Conservation (phyloP, 768 basidiomycete genomes). For the Mrakia gelida region DNA sequence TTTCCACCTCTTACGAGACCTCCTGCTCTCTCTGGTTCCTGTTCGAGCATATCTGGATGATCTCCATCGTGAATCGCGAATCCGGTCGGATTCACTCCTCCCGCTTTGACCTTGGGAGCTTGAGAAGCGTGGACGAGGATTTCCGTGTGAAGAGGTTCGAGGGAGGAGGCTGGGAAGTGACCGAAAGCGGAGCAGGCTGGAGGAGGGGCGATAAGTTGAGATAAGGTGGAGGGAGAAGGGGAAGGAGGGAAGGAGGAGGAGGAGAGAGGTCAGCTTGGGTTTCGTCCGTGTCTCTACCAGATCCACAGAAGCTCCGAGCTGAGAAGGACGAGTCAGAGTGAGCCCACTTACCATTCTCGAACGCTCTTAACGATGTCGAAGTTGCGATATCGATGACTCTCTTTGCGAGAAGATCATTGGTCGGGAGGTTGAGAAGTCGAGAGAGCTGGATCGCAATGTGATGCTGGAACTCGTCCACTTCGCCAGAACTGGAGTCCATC, state of each 20-base stretch:
- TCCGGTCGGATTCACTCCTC: conserved; percentile 19
- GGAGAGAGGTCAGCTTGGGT: conserved; percentile 1
- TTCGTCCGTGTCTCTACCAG: too few species aligned
- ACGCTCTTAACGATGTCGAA: conserved; percentile 56
- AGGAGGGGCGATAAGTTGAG: conserved; percentile 37
- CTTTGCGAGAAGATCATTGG: conserved; percentile 75
- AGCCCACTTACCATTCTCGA: conserved; percentile 65
- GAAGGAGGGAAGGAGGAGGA: neutral
- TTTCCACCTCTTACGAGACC: conserved; percentile 67
- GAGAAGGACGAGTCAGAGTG: too few species aligned
- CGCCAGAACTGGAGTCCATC: neutral
- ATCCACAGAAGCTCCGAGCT: too few species aligned
- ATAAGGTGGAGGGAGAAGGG: conserved; percentile 5
- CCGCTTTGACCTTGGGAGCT: neutral
- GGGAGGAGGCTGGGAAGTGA: conserved; percentile 74
- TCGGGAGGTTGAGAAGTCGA: conserved; percentile 66
- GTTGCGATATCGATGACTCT: conserved; percentile 76
- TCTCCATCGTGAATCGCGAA: conserved; percentile 46
- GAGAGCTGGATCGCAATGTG: conserved; percentile 72
- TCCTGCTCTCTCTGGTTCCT: conserved; percentile 69
- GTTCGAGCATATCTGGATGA: conserved; percentile 76
- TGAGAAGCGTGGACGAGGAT: conserved; percentile 65
- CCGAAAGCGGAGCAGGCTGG: conserved; percentile 72
- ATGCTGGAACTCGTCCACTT: conserved; percentile 21
- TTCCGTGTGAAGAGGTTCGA: conserved; percentile 72